Evolutionary conservation across 345 rosid species (phyloP), one percentile per base, ranked within the genome.

Genomic region (Arabidopsis arenosa): DNA sequence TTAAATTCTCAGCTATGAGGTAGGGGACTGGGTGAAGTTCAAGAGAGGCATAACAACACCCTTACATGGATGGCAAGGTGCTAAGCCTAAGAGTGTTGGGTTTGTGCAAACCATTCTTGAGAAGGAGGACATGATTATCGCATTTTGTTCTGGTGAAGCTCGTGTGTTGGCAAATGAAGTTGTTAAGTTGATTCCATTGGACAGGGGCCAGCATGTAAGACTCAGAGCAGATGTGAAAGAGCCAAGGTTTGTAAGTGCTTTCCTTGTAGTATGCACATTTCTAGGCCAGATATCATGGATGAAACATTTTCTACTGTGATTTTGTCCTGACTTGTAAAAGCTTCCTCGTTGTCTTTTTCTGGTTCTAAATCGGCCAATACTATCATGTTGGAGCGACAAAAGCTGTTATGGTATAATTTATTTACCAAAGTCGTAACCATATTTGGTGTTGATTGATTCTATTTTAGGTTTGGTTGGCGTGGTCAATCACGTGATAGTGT

Each of bases 21-120:
- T 90, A 60, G 98, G 98, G 57, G 98, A 95, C 76, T 95, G 99
- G 99, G 91, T 92, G 79, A 95, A 92, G 83, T 92, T 90, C 76
- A 93, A 81, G 80, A 89, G 96, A 86, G 85, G 86, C 75, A 81
- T 90, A 70, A 83, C 81, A 18, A 68, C 84, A 74, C 99, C 97
- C 39, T 56, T 85, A 26, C 80, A 88, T 82, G 99, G 97, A 47
- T 92, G 97, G 99, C 99, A 92, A 88, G 89, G 90, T 81, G 99
- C 97, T 63, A 86, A 81, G 64, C 89, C 85, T 66, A 87, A 80
- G 77, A 95, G 97, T 80, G 97, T 95, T 75, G 97, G 97, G 73
- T 95, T 95, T 90, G 97, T 95, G 79, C 99, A 90, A 83, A 83
- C 66, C 75, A 86, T 90, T 37, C 81, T 82, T 43, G 97, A 90